These are phyloP conservation scores for Psophocarpus tetragonolobus DNA, from an alignment of 306 rosid species.

Conservation along the genomic window DNA sequence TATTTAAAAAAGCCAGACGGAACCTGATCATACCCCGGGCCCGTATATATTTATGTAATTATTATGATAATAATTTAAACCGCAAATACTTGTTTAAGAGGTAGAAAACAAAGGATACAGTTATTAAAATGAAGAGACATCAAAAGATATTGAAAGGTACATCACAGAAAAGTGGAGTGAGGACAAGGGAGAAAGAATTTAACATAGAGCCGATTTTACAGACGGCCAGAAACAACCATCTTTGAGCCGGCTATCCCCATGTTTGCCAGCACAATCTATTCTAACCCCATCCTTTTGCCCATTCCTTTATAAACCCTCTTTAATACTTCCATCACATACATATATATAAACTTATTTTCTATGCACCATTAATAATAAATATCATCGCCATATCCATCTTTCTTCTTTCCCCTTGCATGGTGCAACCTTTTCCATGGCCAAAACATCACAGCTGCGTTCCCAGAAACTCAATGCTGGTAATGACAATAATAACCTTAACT, in stretches of 20 bases:
- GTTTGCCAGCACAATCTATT: slow-evolving; percentile 37
- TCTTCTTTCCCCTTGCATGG: neutral
- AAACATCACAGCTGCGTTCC: slow-evolving; percentile 37
- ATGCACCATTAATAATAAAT: slow-evolving; percentile 11
- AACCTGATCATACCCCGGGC: neutral
- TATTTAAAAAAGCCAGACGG: neutral
- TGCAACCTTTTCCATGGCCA: slow-evolving; percentile 45
- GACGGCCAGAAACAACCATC: slow-evolving; percentile 50
- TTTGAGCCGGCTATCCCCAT: slow-evolving; percentile 41
- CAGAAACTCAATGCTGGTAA: slow-evolving; percentile 13
- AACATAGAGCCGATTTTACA: slow-evolving; percentile 40
- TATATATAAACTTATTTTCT: neutral
- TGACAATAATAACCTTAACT: slow-evolving; percentile 2
- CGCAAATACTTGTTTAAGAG: neutral
- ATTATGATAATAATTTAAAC: neutral
- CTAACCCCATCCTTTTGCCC: slow-evolving; percentile 25
- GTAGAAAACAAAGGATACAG: slow-evolving; percentile 17
- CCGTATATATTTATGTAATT: neutral
- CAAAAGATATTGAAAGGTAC: slow-evolving; percentile 26
- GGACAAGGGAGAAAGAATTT: slow-evolving; percentile 34
- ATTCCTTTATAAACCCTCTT: slow-evolving; percentile 35
- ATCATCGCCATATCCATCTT: neutral
- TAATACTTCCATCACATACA: neutral
- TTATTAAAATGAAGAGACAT: neutral
- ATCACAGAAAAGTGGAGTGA: slow-evolving; percentile 8